Base-by-base conservation (phyloP, 106 monocot genomes). In the Dendrobium huoshanense region DNA sequence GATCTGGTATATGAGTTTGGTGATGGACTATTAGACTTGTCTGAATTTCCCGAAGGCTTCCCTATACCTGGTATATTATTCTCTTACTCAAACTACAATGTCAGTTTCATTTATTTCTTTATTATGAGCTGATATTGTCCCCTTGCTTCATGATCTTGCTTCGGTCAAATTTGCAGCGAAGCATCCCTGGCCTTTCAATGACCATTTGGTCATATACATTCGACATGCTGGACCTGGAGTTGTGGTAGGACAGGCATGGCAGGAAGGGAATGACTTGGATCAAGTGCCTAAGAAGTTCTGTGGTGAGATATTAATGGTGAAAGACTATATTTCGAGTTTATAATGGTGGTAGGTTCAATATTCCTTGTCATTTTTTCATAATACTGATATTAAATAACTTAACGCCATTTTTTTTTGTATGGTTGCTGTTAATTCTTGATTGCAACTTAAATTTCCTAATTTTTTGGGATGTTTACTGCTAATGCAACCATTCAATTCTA, bases 1-100 rank as follows among this genome's bases (percentile, higher is more conserved):
- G 94, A 95, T 86, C 64, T 92, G 68, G 90, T 92, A 72, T 90
- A 85, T 87, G 92, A 92, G 24, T 92, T 95, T 85, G 92, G 88
- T 1, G 80, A 92, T 87, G 94, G 94, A 37, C 54, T 90, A 43
- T 84, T 95, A 22, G 78, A 84, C 81, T 84, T 81, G 20, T 41
- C 78, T 24, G 80, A 86, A 27, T 67, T 85, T 70, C 94, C 94
- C 17, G 82, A 88, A 54, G 90, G 88, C 59, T 92, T 95, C 55
- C 88, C 90, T 25, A 59, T 67, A 77, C 90, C 94, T 81, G 88
- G 94, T 92, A 86, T 3, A 16, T 41, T 31, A 20, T 18, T 74
- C 43, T 74, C 5, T 19, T 19, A 74, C 43, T 74, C 5, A 1
- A 22, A 74, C 9, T 44, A 44, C 37, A 3, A 43, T 11, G 4